These are phyloP conservation scores for Liquidambar formosana DNA, from an alignment of 164 flowering plant genomes.

Conservation along the genomic window DNA sequence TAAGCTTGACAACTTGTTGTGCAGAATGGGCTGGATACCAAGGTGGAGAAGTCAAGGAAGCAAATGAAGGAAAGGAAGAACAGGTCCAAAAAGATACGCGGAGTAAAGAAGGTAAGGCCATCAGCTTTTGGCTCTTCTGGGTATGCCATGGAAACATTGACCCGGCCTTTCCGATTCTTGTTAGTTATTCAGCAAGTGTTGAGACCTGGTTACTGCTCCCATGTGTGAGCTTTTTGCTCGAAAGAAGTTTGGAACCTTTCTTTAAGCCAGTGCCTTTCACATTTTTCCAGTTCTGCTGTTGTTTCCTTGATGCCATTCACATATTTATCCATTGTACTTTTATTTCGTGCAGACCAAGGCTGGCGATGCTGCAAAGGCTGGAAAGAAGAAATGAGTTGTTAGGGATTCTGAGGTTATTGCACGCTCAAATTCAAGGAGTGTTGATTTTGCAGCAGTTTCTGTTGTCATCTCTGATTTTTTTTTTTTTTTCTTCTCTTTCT, in stretches of 20 bases:
- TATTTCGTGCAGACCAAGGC: slow-evolving; percentile 45
- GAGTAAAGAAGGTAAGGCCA: too few species aligned
- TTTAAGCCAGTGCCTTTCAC: neutral
- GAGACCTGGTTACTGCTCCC: too few species aligned
- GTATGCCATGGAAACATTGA: neutral
- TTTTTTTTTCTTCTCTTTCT: too few species aligned
- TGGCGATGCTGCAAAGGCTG: slow-evolving; percentile 55
- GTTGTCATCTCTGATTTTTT: too few species aligned
- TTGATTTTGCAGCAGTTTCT: too few species aligned
- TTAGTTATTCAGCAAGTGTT: too few species aligned
- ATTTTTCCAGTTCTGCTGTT: neutral
- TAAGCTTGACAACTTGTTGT: too few species aligned
- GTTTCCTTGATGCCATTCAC: neutral
- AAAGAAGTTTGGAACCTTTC: neutral
- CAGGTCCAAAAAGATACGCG: too few species aligned
- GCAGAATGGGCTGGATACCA: too few species aligned
- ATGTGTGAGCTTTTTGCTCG: too few species aligned
- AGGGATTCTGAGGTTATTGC: neutral
- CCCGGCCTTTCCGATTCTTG: too few species aligned
- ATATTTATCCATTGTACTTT: neutral
- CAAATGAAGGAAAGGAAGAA: neutral
- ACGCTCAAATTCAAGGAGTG: neutral
- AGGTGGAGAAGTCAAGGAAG: neutral
- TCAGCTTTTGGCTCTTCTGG: neutral
- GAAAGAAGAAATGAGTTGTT: slow-evolving; percentile 49